Percentiles rank a stretch among this genome's conserved stretches.
These are phyloP conservation scores for Coix lacrymajobi DNA, from an alignment of 176 grass and related monocot species.

Conservation along the genomic window DNA sequence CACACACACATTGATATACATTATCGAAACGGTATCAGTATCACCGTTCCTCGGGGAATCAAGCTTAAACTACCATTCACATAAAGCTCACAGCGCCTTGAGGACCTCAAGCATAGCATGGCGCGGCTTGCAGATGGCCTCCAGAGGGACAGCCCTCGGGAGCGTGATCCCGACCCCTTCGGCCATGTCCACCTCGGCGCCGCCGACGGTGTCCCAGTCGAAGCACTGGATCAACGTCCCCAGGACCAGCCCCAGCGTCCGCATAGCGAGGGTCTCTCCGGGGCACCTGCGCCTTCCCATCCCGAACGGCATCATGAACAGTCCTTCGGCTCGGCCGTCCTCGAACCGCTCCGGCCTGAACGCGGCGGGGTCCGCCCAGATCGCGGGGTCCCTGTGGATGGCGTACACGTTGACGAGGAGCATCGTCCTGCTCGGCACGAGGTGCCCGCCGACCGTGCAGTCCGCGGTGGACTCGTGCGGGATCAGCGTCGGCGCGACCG, in stretches of 20 bases:
- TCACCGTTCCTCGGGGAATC: neutral
- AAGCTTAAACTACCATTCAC: neutral
- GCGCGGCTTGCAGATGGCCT: slow-evolving; percentile 33
- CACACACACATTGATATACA: neutral
- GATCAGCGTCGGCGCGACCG: slow-evolving; percentile 33
- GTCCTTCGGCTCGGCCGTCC: neutral
- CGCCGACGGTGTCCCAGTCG: slow-evolving; percentile 31
- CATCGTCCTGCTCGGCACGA: slow-evolving; percentile 36
- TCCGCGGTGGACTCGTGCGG: slow-evolving; percentile 47
- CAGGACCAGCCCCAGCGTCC: slow-evolving; percentile 29
- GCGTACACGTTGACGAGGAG: slow-evolving; percentile 56
- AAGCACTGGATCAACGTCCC: slow-evolving; percentile 65
- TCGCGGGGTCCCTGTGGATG: slow-evolving; percentile 44
- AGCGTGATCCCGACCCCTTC: neutral
- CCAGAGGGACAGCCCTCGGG: slow-evolving; percentile 27
- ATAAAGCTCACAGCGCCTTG: neutral
- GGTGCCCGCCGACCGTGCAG: slow-evolving; percentile 50
- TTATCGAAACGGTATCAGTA: neutral
- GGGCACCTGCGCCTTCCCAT: slow-evolving; percentile 54
- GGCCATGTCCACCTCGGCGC: slow-evolving; percentile 35
- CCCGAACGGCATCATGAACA: slow-evolving; percentile 52
- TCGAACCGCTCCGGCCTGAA: slow-evolving; percentile 62
- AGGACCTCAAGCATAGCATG: slow-evolving; percentile 1
- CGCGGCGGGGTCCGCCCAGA: slow-evolving; percentile 25
- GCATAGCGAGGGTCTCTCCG: slow-evolving; percentile 49